Base-by-base conservation (phyloP, 2,329 filamentous ascomycete species). In the Coniochaeta hoffmannii region DNA sequence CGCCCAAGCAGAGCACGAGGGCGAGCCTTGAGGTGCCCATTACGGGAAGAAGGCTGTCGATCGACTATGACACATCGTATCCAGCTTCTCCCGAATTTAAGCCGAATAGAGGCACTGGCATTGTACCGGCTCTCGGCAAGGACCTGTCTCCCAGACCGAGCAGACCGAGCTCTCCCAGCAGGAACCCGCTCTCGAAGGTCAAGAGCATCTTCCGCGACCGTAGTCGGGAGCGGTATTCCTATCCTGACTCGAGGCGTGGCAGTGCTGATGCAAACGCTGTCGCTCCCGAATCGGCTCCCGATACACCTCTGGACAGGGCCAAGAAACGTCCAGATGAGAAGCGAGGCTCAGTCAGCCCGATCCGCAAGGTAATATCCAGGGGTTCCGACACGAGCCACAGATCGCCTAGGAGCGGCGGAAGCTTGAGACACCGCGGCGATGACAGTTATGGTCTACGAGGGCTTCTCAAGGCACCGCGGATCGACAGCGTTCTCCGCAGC, bases 391-490 rank as follows among this genome's bases (percentile, higher is more conserved):
- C 79, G 55, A 76, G 67, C 61, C 73, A 72, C 64, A 83, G 73
- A 59, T 73, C 73, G 49, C 74, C 76, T 57, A 71, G 72, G 58
- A 78, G 74, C 46, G 69, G 75, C 26, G 74, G 75, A 19, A 85
- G 79, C 63, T 61, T 78, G n/a, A 75, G 72, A 22, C 67, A 72
- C 17, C 73, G 67, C 55, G 61, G 65, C 24, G 75, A 79, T 36
- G 74, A 80, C 54, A 82, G 81, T 10, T 57, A 61, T 17, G 83
- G 81, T 34, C 76, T 90, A 9, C 82, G 86, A 41, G 84, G 87
- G 7, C 86, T 96, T 50, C 87, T 96, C 71, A 93, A 90, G 71
- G 86, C 85, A 2, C 82, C 84, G 52, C 79, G 88, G 55, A 84
- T 93, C 59, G 88, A 90, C 58, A 88, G 83, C 30, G 79, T 90